These are phyloP conservation scores for Periconia digitata DNA, from an alignment of 2,329 filamentous ascomycete genomes.

Conservation along the genomic window DNA sequence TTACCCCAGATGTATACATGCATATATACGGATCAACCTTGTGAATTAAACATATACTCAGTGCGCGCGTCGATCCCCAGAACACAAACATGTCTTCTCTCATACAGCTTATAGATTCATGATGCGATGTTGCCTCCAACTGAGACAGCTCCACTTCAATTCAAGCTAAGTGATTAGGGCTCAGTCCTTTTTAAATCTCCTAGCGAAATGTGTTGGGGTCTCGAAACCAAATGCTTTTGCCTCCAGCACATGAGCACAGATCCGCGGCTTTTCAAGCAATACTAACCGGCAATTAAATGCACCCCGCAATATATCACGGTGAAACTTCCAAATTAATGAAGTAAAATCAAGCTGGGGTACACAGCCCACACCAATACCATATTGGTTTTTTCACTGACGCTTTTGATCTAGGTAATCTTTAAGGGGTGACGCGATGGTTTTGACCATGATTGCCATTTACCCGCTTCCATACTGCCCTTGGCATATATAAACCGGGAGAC, in stretches of 20 bases:
- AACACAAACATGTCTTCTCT: too few species aligned
- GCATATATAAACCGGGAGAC: conserved; percentile 18
- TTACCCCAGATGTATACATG: neutral
- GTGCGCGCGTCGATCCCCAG: too few species aligned
- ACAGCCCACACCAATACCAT: neutral
- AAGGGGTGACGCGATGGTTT: neutral
- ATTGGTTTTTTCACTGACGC: neutral
- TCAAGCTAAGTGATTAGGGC: neutral
- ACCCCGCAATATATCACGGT: neutral
- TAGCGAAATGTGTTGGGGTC: neutral
- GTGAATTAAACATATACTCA: too few species aligned
- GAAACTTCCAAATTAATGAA: neutral
- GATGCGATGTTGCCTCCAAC: neutral
- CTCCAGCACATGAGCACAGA: neutral
- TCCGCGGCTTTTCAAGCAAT: neutral
- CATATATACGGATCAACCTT: too few species aligned
- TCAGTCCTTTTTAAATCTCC: neutral
- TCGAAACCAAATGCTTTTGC: too few species aligned
- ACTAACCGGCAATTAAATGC: neutral
- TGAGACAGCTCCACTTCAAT: neutral
- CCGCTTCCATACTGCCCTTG: conserved; percentile 6
- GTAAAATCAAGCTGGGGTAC: neutral
- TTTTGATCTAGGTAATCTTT: neutral
- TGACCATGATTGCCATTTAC: neutral
- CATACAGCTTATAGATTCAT: too few species aligned